These are phyloP conservation scores for Leishmania lainsoni DNA, from an alignment of 208 protist species.

Conservation along the genomic window DNA sequence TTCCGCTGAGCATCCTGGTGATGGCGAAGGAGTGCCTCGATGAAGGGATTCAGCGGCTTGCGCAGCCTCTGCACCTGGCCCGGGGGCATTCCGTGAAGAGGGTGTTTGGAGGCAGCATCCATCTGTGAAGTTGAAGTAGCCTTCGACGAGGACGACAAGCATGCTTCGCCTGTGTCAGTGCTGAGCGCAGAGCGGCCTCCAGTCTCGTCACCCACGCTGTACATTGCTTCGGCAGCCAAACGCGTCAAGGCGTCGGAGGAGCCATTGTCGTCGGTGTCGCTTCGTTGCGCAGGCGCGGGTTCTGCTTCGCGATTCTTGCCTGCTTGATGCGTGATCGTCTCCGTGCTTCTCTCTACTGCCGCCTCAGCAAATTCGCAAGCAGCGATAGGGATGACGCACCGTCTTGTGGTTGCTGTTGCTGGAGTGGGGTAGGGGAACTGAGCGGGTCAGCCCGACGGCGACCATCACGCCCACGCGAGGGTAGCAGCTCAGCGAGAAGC, in stretches of 20 bases:
- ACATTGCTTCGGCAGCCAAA: background rate
- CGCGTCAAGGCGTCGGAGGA: background rate
- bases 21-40: conserved; percentile 23
- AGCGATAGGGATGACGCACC: background rate
- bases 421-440: background rate
- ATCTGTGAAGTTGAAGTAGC: background rate
- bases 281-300: background rate
- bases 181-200: background rate
- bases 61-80: conserved; percentile 16
- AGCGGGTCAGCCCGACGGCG: background rate
- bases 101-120: background rate
- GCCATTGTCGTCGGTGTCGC: background rate
- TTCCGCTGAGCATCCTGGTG: conserved; percentile 15
- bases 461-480: background rate
- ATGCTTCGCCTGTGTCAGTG: conserved; percentile 1
- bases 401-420: background rate
- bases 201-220: background rate
- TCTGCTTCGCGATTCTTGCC: background rate
- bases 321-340: background rate
- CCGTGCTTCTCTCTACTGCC: background rate
- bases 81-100: conserved; percentile 23
- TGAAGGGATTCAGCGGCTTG: conserved; percentile 22
- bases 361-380: background rate
- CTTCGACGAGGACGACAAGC: background rate
- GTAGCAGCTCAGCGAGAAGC: background rate